These are phyloP conservation scores for Penicillium expansum DNA, from an alignment of 2,329 filamentous ascomycete genomes.

Conservation along the genomic window DNA sequence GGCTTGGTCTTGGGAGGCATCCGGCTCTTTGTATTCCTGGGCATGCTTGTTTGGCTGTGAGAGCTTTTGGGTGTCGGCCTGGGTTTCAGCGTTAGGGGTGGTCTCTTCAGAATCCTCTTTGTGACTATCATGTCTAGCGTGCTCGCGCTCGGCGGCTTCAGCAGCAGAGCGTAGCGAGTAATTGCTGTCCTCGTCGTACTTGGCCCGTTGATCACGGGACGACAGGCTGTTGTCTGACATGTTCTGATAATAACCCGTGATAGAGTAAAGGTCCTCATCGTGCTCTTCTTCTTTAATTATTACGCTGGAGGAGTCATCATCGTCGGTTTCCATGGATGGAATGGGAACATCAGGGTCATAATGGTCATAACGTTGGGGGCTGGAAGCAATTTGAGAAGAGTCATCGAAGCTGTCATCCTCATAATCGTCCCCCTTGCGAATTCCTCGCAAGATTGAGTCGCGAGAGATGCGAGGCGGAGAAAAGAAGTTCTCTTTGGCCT, in stretches of 20 bases:
- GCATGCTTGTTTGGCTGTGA: conserved; percentile 30
- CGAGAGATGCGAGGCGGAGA: conserved; percentile 77
- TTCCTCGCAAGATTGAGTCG: conserved; percentile 86
- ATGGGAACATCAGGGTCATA: conserved; percentile 88
- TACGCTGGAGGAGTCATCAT: conserved; percentile 56
- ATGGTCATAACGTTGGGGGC: conserved; percentile 56
- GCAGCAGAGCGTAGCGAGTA: conserved; percentile 51
- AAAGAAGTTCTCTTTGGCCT: conserved; percentile 58
- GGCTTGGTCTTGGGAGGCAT: conserved; percentile 18
- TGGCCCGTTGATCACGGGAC: conserved; percentile 30
- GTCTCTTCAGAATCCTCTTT: conserved; percentile 31
- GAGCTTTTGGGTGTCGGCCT: not conserved
- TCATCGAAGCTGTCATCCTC: conserved; percentile 63
- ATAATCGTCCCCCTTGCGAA: conserved; percentile 65
- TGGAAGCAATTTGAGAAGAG: conserved; percentile 59
- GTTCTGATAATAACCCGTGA: conserved; percentile 64
- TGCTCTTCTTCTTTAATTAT: conserved; percentile 64
- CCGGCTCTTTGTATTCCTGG: conserved; percentile 35
- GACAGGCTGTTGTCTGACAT: conserved; percentile 38
- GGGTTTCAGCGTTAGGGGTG: conserved; percentile 31
- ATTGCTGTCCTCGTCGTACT: conserved; percentile 56
- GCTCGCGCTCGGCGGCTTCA: conserved; percentile 15
- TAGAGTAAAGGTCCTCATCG: conserved; percentile 62
- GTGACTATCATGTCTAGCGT: conserved; percentile 23
- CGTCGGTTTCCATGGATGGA: conserved; percentile 73